phyloP scores from a whole-genome alignment of 768 basidiomycete genomes.

The Fomitopsis pulvina region DNA sequence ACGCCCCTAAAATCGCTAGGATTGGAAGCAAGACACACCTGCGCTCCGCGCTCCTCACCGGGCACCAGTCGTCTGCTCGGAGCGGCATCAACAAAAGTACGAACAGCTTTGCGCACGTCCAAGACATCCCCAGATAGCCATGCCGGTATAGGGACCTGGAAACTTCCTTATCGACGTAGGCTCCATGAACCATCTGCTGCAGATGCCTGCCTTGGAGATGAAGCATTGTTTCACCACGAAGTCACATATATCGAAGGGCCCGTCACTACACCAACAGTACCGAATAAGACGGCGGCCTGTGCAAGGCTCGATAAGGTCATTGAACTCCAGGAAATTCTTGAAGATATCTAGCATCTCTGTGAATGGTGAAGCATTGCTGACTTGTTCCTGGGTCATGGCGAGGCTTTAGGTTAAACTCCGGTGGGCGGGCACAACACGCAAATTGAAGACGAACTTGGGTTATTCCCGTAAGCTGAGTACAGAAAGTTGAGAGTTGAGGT shows the following conservation, averaged over 20 bases:
- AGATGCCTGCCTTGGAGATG: slow-evolving; percentile 57
- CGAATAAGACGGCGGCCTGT: slow-evolving; percentile 51
- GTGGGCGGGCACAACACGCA: background rate
- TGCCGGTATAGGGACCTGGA: slow-evolving; percentile 58
- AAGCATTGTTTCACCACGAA: slow-evolving; percentile 89
- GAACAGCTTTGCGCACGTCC: slow-evolving; percentile 63
- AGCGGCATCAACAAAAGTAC: slow-evolving; percentile 7
- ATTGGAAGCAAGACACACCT: background rate
- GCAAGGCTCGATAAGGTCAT: slow-evolving; percentile 59
- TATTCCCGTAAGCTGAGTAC: slow-evolving; percentile 84
- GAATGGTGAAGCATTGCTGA: slow-evolving; percentile 75
- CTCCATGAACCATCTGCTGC: background rate
- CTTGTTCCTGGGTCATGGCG: slow-evolving; percentile 54
- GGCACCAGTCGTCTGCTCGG: background rate
- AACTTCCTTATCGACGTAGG: slow-evolving; percentile 5
- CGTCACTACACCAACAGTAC: slow-evolving; percentile 82
- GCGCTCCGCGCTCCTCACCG: background rate
- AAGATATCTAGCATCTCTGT: slow-evolving; percentile 58
- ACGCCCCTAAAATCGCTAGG: background rate
- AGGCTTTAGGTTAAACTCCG: background rate
- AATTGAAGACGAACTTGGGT: slow-evolving; percentile 60
- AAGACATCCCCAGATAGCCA: slow-evolving; percentile 73
- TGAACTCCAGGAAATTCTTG: slow-evolving; percentile 58
- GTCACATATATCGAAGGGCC: slow-evolving; percentile 77
- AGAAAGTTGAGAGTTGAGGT: slow-evolving; percentile 77